These are phyloP conservation scores for Xylaria multiplex DNA, from an alignment of 2,329 filamentous ascomycete species.

Conservation along the genomic window DNA sequence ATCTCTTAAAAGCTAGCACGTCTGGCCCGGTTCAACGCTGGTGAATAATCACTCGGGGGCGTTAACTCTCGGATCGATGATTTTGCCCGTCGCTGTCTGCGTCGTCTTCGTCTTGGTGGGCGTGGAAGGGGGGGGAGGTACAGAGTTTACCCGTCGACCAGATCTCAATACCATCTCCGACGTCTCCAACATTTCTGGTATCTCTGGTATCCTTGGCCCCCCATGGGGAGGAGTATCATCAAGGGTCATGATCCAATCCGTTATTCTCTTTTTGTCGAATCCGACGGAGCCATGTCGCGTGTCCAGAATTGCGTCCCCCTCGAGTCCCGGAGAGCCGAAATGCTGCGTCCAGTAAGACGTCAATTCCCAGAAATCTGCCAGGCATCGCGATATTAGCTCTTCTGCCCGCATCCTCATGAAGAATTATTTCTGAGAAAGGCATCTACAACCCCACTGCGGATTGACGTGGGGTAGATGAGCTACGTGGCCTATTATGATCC, in stretches of 20 bases:
- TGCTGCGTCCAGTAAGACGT: background rate
- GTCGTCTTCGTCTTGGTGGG: background rate
- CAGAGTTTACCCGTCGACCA: background rate
- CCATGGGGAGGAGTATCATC: background rate
- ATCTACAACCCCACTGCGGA: background rate
- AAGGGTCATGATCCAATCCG: slow-evolving; percentile 3
- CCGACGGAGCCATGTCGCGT: background rate
- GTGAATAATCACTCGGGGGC: no score
- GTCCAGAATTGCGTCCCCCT: background rate
- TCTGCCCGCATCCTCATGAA: background rate
- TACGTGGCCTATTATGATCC: background rate
- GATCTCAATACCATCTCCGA: background rate
- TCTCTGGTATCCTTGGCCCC: no score
- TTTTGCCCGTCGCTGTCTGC: background rate
- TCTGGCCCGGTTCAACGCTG: no score
- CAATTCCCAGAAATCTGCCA: background rate
- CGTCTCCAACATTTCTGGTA: no score
- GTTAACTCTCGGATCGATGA: no score
- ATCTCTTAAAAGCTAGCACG: background rate
- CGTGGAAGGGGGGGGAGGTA: no score
- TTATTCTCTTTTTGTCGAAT: background rate
- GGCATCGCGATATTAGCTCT: background rate
- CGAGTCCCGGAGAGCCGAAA: background rate
- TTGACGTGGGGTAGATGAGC: background rate
- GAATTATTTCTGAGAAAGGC: background rate